Evolutionary conservation across 768 basidiomycete species (phyloP).

Genomic region (Tremella fuciformis): DNA sequence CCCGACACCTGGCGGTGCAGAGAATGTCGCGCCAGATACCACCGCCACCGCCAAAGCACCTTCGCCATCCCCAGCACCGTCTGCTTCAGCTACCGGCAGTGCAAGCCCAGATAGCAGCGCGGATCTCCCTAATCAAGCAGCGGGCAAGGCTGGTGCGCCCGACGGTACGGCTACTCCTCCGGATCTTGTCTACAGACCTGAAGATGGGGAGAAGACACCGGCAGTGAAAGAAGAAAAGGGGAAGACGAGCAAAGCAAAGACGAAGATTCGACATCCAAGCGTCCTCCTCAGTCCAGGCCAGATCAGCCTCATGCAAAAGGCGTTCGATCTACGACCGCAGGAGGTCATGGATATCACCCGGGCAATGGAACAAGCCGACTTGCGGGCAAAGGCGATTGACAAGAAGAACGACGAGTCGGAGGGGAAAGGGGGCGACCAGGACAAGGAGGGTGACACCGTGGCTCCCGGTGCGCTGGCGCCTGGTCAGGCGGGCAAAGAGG

Average conservation of each 20-base stretch:
- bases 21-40: constrained; percentile 31
- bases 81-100: neutral
- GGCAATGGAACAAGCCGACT: constrained; percentile 50
- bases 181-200: constrained; percentile 18
- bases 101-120: neutral
- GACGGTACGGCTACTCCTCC: constrained; percentile 40
- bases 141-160: constrained; percentile 22
- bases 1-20: constrained; percentile 3
- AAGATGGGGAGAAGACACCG: neutral
- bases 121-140: constrained; percentile 24
- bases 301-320: constrained; percentile 34
- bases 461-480: constrained; percentile 9
- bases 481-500: neutral
- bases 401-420: constrained; percentile 5
- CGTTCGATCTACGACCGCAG: constrained; percentile 38
- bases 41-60: constrained; percentile 17
- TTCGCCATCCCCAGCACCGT: neutral
- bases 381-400: constrained; percentile 24
- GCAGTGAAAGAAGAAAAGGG: neutral
- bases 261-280: constrained; percentile 17
- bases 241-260: constrained; percentile 11
- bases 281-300: constrained; percentile 34
- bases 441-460: constrained; percentile 3
- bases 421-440: neutral
- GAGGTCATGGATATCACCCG: constrained; percentile 51